Percentiles rank a stretch among this genome's conserved stretches.
Conservation (phyloP, 2,329 filamentous ascomycete species). For the Sclerotinia sclerotiorum region DNA sequence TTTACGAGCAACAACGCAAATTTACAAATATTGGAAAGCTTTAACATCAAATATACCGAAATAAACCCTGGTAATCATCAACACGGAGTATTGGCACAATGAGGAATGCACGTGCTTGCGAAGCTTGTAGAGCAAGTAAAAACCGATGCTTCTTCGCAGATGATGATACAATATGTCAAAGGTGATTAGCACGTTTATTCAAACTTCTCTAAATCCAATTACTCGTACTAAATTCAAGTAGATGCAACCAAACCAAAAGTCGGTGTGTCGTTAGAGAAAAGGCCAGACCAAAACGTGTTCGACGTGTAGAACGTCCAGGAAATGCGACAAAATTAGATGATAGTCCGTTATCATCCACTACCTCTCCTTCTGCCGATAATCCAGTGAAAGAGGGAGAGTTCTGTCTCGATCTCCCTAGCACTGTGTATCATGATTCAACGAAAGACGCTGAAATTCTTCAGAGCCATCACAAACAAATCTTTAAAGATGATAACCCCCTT, state of each 20-base stretch:
- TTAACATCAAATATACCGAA: neutral
- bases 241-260: slow-evolving; percentile 34
- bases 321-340: neutral
- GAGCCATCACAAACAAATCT: slow-evolving; percentile 33
- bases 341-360: neutral
- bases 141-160: slow-evolving; percentile 35
- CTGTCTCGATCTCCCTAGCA: slow-evolving; percentile 33
- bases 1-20: neutral
- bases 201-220: neutral
- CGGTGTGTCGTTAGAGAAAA: slow-evolving; percentile 37
- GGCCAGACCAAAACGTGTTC: slow-evolving; percentile 36
- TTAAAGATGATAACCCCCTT: slow-evolving; percentile 24
- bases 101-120: slow-evolving; percentile 39
- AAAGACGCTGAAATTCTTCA: slow-evolving; percentile 31
- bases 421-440: slow-evolving; percentile 28
- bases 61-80: neutral
- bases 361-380: neutral
- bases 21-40: neutral
- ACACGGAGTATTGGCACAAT: slow-evolving; percentile 14
- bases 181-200: neutral
- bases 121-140: slow-evolving; percentile 38
- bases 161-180: slow-evolving; percentile 32
- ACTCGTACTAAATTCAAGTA: neutral
- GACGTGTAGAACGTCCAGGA: slow-evolving; percentile 22
- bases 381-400: slow-evolving; percentile 28